phyloP scores from a whole-genome alignment of 805 yeast genomes.

The Metschnikowia drakensbergensis region DNA sequence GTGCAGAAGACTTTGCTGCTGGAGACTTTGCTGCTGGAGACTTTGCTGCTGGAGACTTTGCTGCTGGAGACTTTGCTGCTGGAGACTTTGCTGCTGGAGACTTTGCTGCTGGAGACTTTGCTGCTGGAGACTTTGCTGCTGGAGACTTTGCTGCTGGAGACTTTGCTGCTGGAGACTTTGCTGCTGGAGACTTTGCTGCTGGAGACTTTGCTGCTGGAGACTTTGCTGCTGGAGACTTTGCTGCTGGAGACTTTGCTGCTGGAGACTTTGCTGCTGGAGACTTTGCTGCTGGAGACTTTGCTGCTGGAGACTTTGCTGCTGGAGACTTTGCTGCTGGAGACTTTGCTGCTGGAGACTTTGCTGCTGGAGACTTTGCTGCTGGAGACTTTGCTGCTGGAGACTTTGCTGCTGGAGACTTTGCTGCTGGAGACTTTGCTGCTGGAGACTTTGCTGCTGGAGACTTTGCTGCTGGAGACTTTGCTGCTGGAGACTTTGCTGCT shows the following conservation, averaged over 20 bases:
- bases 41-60: no score
- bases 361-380: slow-evolving; percentile 3
- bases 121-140: slow-evolving; percentile 1
- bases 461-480: slow-evolving; percentile 3
- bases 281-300: slow-evolving; percentile 5
- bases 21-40: no score
- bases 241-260: slow-evolving; percentile 4
- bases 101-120: slow-evolving; percentile 1
- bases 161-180: no score
- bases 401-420: slow-evolving; percentile 5
- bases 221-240: slow-evolving; percentile 6
- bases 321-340: slow-evolving; percentile 8
- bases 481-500: slow-evolving; percentile 8
- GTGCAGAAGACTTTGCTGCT: slow-evolving; percentile 1
- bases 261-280: slow-evolving; percentile 6
- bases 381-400: slow-evolving; percentile 5
- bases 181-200: slow-evolving; percentile 11
- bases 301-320: slow-evolving; percentile 6
- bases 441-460: slow-evolving; percentile 1
- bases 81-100: no score
- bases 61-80: no score
- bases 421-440: slow-evolving; percentile 8
- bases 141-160: no score
- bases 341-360: slow-evolving; percentile 11
- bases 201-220: slow-evolving; percentile 6